Evolutionary conservation across 2,329 filamentous ascomycete genomes (phyloP), one percentile per base, ranked within the genome.

Genomic region (Arthrobotrys musiformis): DNA sequence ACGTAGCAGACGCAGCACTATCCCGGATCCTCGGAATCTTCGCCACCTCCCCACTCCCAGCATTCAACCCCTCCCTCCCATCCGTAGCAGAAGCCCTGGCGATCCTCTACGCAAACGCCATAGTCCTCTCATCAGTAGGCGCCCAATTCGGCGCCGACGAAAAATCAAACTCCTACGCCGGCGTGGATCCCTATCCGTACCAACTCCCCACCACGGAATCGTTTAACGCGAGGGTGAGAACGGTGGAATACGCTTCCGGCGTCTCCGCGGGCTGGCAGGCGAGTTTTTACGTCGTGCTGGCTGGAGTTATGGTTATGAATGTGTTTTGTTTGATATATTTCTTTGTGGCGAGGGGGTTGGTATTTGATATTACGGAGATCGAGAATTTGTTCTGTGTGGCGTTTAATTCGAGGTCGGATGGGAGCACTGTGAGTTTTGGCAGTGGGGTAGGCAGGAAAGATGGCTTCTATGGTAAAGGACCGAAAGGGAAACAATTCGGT

Each of bases 81-180:
- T 92, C 90, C 1, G 86, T 92, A n/a, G 90, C 89, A 0, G 92
- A 95, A 82, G 90, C 90, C 0, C 82, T 95, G 0, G 91, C 92
- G 0, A 91, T 93, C 0, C 86, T 93, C 80, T 87, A 88, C 0
- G 88, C 89, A 2, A 90, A 88, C 37, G 92, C 91, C 0, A 82
- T 93, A 0, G 86, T 93, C 7, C 85, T 90, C 48, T 86, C 88
- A 7, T 84, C 89, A 1, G 83, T 88, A 7, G 86, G 88, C 69
- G 84, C 90, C 0, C 89, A 90, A 0, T 92, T 91, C 80, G 79
- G 83, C 0, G 79, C 81, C 0, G 28, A 42, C 35, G 37, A 48
- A 30, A 24, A 17, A 44, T 64, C 72, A 44, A 76, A 70, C 17
- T 17, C 26, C 2, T 76, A 76, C 42, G 86, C 88, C 0, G 86